These are phyloP conservation scores for Bretziella fagacearum DNA, from an alignment of 2,329 filamentous ascomycete genomes.

Conservation along the genomic window DNA sequence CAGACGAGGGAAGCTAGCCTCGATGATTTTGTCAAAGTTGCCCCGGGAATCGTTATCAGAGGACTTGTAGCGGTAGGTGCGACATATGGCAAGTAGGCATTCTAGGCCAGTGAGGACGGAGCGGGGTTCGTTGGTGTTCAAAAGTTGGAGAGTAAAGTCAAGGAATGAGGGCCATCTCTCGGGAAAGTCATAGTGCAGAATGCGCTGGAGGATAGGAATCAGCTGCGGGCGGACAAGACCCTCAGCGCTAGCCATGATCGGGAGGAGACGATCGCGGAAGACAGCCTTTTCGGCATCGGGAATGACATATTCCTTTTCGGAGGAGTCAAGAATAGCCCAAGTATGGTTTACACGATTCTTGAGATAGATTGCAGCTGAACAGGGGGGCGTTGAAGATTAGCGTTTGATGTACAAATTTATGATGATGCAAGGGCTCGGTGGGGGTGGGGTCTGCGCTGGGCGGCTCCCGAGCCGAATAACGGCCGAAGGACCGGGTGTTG, in stretches of 20 bases:
- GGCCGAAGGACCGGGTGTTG: background rate
- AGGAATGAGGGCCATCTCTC: conserved; percentile 88
- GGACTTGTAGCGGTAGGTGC: conserved; percentile 84
- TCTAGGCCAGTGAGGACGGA: conserved; percentile 88
- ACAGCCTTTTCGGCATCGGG: conserved; percentile 76
- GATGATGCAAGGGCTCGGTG: background rate
- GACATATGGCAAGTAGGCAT: conserved; percentile 85
- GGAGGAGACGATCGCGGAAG: conserved; percentile 75
- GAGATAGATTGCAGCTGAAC: conserved; percentile 79
- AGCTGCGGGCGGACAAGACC: conserved; percentile 80
- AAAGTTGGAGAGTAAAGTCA: conserved; percentile 74
- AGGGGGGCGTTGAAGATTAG: conserved; percentile 14
- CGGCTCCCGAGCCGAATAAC: background rate
- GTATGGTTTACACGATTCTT: conserved; percentile 93
- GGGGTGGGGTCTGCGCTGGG: background rate
- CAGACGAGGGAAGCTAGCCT: conserved; percentile 75
- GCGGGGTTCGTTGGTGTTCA: conserved; percentile 69
- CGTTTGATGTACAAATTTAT: background rate
- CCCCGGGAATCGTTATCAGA: conserved; percentile 57
- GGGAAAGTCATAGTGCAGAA: conserved; percentile 90
- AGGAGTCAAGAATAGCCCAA: conserved; percentile 67
- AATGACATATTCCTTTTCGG: conserved; percentile 51
- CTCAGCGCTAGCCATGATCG: conserved; percentile 66
- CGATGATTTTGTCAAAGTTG: conserved; percentile 90
- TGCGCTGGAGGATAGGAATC: conserved; percentile 85